Evolutionary conservation across 345 rosid species (phyloP), one percentile per base, ranked within the genome.

Genomic region (Salix dunnii): DNA sequence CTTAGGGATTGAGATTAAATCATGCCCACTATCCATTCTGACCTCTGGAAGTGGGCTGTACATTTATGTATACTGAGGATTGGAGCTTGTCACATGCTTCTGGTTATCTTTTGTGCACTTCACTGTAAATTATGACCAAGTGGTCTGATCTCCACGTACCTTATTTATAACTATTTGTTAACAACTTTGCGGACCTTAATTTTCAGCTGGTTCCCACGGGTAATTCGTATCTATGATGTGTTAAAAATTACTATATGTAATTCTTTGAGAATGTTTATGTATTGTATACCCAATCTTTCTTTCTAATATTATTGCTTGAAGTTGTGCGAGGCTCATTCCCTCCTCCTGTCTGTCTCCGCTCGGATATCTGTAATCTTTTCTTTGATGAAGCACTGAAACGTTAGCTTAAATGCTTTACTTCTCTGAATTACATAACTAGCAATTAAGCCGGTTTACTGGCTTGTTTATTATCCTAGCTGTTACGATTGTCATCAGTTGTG

Each of bases 51-150:
- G 77, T 83, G 87, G 86, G 80, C 81, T 89, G 91, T 89, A 89
- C 71, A 86, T 89, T 79, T 77, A 82, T 82, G 87, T 79, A 88
- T 84, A 88, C 84, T 70, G 80, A 82, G 77, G 84, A 80, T 73
- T 82, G 79, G 78, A 82, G 80, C 75, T 48, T 77, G 76, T 85
- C 71, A 81, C 83, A 79, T 78, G 83, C 82, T 67, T 82, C 77
- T 82, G 73, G 86, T 75, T 79, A 79, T 70, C 78, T 77, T 83
- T 77, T 74, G 77, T 79, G 76, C 81, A 82, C 73, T 78, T 78
- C 79, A 76, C 77, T 89, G 87, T 86, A 87, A 87, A 87, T 84
- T 77, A 80, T 79, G 82, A 82, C 82, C 83, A 72, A 82, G 79
- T 82, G 86, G 85, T 85, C 81, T 75, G 62, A 73, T 79, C 74